Evolutionary conservation across 345 rosid species (phyloP), one percentile per base, ranked within the genome.

Genomic region (Citrus glauca): DNA sequence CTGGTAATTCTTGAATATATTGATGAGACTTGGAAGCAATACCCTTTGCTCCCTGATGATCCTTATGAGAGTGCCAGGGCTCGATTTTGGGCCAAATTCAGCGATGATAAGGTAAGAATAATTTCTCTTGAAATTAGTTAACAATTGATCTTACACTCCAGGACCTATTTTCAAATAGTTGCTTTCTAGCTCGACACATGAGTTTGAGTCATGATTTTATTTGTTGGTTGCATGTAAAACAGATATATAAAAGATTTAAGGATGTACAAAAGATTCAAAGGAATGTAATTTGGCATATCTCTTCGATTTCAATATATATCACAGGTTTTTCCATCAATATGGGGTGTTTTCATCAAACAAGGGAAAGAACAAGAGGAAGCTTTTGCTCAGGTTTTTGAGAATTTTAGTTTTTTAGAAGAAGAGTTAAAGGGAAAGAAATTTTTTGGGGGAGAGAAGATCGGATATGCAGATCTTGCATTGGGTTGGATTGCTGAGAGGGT

Each of bases 381-480:
- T 24, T 24, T 66, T 17, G 77, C 7, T 6, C 28, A 61, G 24
- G 40, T 70, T 13, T 10, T 17, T 38, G 83, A 76, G 69, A 73
- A 82, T 67, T 75, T 85, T 22, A 77, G 64, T 53, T 59, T 78
- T 42, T 67, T 85, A 7, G 88, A 85, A 75, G 86, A 82, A 75
- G 77, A 85, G 74, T 75, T 87, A 9, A 71, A 37, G 38, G 85
- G 84, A 25, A 87, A 83, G 77, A 84, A 81, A 69, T 87, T 82
- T 76, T 87, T 84, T 7, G 83, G 87, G 2, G 90, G 86, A 22
- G 88, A 87, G 8, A 50, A 7, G 75, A 78, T 85, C 9, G 90
- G 90, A 27, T 20, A 78, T 17, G 75, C 66, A 0, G 90, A 87
- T 79, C 61, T 85, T 60, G 86, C 78, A 2, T 27, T 87, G 1